Conservation (phyloP, 495 filamentous ascomycete genomes). For the Cercophora sp. region DNA sequence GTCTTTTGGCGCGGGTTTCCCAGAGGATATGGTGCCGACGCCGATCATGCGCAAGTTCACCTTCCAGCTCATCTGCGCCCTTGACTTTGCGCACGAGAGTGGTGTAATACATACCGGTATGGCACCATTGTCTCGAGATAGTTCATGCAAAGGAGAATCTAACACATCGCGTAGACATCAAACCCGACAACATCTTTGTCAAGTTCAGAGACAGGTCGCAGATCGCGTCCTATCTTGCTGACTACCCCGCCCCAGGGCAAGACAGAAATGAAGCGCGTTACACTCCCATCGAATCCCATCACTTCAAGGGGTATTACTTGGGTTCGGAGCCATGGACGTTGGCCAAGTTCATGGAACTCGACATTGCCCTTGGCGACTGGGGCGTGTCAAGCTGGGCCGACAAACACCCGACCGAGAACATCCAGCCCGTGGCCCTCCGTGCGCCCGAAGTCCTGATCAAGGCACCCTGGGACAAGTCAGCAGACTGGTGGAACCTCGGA, state of each 20-base stretch:
- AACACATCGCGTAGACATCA: conserved; percentile 6
- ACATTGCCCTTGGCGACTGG: conserved; percentile 28
- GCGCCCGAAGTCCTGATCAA: conserved; percentile 28
- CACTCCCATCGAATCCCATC: conserved; percentile 1
- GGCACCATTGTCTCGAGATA: no score
- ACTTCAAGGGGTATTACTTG: conserved; percentile 7
- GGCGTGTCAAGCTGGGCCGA: conserved; percentile 22
- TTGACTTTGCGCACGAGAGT: conserved; percentile 8
- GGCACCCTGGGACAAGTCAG: conserved; percentile 23
- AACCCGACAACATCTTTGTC: conserved; percentile 17
- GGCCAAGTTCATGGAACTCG: background rate
- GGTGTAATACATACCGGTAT: conserved; percentile 13
- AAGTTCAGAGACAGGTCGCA: conserved; percentile 6
- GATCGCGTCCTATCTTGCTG: conserved; percentile 5
- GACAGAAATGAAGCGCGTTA: conserved; percentile 6
- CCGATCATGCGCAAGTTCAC: conserved; percentile 5
- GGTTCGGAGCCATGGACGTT: no score
- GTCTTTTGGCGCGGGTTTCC: conserved; percentile 4
- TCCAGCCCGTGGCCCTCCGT: conserved; percentile 28
- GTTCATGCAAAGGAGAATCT: no score
- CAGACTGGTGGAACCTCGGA: conserved; percentile 28
- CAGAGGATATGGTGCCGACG: conserved; percentile 4
- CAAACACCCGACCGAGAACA: conserved; percentile 23
- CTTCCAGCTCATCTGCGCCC: conserved; percentile 1
- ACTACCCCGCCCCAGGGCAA: conserved; percentile 4